Evolutionary conservation across 1,284 basidiomycete genomes (phyloP).

Genomic region (Boletus subluridellus): DNA sequence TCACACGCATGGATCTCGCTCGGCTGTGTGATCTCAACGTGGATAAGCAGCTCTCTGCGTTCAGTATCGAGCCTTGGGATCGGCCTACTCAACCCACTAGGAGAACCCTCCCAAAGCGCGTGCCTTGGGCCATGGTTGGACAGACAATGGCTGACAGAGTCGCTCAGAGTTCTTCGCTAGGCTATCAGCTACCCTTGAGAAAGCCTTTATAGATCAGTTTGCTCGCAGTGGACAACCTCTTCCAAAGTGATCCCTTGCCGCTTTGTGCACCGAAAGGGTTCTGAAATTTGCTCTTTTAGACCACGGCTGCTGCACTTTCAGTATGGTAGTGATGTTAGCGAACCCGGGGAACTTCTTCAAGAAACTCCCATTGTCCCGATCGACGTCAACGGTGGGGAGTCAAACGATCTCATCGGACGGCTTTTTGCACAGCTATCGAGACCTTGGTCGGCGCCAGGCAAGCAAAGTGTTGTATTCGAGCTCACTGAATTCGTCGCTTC

Average conservation of each 20-base stretch:
- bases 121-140: neutral
- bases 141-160: neutral
- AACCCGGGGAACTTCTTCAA: constrained; percentile 30
- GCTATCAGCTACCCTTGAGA: constrained; percentile 38
- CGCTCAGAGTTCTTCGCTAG: constrained; percentile 39
- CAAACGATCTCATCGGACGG: constrained; percentile 32
- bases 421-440: constrained; percentile 49
- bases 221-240: constrained; percentile 21
- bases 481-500: constrained; percentile 63
- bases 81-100: constrained; percentile 30
- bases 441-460: constrained; percentile 18
- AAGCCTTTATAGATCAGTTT: constrained; percentile 31
- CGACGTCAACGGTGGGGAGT: constrained; percentile 36
- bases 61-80: constrained; percentile 37
- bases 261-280: neutral
- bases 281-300: constrained; percentile 12
- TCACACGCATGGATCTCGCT: constrained; percentile 59
- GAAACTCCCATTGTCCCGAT: constrained; percentile 44
- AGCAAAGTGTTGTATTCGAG: constrained; percentile 55
- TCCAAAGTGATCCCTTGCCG: constrained; percentile 29
- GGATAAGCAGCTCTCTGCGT: constrained; percentile 37
- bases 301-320: constrained; percentile 41
- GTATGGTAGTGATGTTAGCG: constrained; percentile 36
- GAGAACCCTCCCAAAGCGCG: constrained; percentile 40
- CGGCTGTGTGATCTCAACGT: constrained; percentile 41